Evolutionary conservation across 768 basidiomycete species (phyloP), one percentile per base, ranked within the genome.

Genomic region (Russula olivacea): DNA sequence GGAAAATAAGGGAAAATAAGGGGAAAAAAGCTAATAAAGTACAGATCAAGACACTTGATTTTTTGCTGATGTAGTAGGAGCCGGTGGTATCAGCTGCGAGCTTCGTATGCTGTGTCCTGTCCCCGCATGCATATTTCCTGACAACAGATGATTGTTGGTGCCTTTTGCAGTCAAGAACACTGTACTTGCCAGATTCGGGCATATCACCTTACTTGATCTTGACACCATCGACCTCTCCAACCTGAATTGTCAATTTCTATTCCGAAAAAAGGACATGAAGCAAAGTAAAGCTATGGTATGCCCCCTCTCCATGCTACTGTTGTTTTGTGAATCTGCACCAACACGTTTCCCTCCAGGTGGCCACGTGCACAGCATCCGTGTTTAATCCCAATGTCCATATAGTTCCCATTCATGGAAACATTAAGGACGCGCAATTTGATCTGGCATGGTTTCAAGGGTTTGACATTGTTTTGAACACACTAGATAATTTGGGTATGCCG

Each of bases 171-270:
- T 99, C 69, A 99, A 99, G 78, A 98, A 98, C 72, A 80, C 98
- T 50, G 93, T 96, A 15, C 77, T 97, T 54, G 88, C 92, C 1
- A 95, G 95, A 32, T 98, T 98, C 69, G 91, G 91, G 21, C 80
- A 89, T 72, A 96, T 97, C 66, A 93, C 93, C 0, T 81, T 97
- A 55, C 80, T 99, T 62, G 96, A 99, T 76, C 81, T 99, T 66
- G 96, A 99, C 75, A 99, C 96, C 21, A 99, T 99, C 73, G 96
- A 99, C 79, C 80, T 99, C 48, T 96, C 93, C 54, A 99, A 99
- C 73, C 79, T 98, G 57, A 99, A 99, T 71, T 83, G 96, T 23
- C 96, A 98, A 70, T 99, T 98, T 73, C 78, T 99, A 45, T 99
- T 99, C 77, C 83, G 84, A 66, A 98, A 98, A 76, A 96, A 96